phyloP scores from a whole-genome alignment of 1,139 yeast genomes.

The Suhomyces guaymorum region DNA sequence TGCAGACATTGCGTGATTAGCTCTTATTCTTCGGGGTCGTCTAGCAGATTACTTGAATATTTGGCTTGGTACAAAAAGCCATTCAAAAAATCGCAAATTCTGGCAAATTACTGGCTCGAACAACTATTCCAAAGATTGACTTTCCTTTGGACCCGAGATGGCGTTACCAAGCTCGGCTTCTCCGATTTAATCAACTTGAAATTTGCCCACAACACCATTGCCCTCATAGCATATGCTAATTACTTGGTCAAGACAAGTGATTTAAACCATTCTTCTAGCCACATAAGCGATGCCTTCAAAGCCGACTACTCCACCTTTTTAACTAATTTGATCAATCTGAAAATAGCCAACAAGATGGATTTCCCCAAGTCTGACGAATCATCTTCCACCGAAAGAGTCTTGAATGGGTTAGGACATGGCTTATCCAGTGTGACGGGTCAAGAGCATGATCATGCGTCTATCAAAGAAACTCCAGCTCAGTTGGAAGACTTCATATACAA shows the following conservation, averaged over 20 bases:
- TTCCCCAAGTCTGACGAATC: conserved; percentile 39
- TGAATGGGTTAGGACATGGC: conserved; percentile 9
- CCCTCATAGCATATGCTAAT: conserved; percentile 32
- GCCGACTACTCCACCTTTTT: conserved; percentile 34
- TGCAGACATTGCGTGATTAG: conserved; percentile 39
- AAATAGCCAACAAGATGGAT: conserved; percentile 20
- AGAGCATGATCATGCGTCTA: conserved; percentile 6
- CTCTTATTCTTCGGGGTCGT: conserved; percentile 29
- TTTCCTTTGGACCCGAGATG: conserved; percentile 24
- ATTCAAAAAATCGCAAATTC: conserved; percentile 36
- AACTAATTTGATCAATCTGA: conserved; percentile 25
- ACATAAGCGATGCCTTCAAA: conserved; percentile 27
- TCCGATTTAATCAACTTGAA: conserved; percentile 25
- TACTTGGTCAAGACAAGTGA: conserved; percentile 30
- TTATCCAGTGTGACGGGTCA: conserved; percentile 6
- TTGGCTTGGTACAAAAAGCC: conserved; percentile 28
- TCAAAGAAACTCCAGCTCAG: conserved; percentile 18
- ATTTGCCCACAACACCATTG: conserved; percentile 28
- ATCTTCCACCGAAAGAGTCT: conserved; percentile 9
- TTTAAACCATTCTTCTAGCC: conserved; percentile 17
- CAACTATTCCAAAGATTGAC: conserved; percentile 31
- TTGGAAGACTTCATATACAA: conserved; percentile 36
- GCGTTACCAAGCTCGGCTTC: conserved; percentile 16
- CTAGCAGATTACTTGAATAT: conserved; percentile 36
- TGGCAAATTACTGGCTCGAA: conserved; percentile 44